phyloP scores from a whole-genome alignment of 2,329 filamentous ascomycete genomes.

The Sporothrix pseudoabietina region DNA sequence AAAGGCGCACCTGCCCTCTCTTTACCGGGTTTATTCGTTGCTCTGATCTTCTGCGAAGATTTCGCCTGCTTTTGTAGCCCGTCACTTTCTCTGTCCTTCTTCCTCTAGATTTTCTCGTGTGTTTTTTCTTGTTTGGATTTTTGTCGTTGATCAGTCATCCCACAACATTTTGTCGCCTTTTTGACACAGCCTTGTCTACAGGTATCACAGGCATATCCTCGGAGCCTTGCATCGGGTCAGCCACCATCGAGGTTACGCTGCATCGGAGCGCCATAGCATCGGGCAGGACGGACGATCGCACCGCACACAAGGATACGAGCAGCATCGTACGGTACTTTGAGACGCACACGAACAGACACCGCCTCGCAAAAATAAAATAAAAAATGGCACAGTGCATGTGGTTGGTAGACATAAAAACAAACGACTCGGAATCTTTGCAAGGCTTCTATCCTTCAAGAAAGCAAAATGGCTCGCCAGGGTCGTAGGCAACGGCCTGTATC shows the following conservation, averaged over 20 bases:
- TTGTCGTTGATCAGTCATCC: not conserved
- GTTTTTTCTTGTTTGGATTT: no score
- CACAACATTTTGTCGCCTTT: not conserved
- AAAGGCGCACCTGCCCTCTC: not conserved
- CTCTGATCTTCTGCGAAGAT: not conserved
- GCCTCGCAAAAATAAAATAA: not conserved
- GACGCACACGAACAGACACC: not conserved
- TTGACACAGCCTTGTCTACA: not conserved
- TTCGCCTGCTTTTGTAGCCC: not conserved
- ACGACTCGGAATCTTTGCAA: not conserved
- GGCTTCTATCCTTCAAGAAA: not conserved
- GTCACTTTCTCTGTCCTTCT: not conserved
- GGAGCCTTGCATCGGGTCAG: conserved; percentile 3
- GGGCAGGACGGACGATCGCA: conserved; percentile 10
- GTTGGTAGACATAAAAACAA: not conserved
- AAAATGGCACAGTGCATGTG: not conserved
- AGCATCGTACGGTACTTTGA: not conserved
- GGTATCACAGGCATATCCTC: not conserved
- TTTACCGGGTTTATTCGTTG: not conserved
- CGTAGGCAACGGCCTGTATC: conserved; percentile 14
- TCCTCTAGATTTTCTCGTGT: no score
- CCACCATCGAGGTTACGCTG: conserved; percentile 10
- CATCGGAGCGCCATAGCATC: not conserved
- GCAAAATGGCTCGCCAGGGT: not conserved
- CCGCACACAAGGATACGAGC: not conserved